These are phyloP conservation scores for Lactifluus pinguis DNA, from an alignment of 768 basidiomycete species.

Conservation along the genomic window DNA sequence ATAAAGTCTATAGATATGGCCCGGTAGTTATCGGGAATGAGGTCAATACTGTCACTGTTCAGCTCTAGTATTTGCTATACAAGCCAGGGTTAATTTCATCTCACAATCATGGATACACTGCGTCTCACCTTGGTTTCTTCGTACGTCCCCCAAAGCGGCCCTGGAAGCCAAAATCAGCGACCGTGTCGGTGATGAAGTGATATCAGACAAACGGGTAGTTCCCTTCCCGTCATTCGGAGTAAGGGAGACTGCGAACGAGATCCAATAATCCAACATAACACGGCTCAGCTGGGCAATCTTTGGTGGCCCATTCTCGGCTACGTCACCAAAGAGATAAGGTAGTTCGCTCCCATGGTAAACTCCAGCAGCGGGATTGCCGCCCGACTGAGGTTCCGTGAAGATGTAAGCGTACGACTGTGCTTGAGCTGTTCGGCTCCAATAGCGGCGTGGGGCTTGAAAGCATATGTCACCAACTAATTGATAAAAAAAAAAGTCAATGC, in stretches of 20 bases:
- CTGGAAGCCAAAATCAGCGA: background rate
- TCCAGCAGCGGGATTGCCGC: constrained; percentile 2
- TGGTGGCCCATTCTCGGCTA: background rate
- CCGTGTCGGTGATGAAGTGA: background rate
- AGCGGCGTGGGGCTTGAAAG: constrained; percentile 33
- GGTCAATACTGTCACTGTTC: background rate
- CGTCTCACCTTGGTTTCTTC: background rate
- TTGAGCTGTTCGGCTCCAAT: constrained; percentile 33
- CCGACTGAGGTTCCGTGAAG: constrained; percentile 32
- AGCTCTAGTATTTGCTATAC: constrained; percentile 9
- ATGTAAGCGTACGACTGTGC: constrained; percentile 34
- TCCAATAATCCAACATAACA: constrained; percentile 40
- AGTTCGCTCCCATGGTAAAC: constrained; percentile 21
- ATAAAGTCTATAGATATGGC: background rate
- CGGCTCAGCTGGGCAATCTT: constrained; percentile 23
- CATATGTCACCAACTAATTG: constrained; percentile 30
- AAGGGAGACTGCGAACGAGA: constrained; percentile 37
- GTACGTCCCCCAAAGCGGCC: background rate
- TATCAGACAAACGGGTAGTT: constrained; percentile 23
- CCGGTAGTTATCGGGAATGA: constrained; percentile 8
- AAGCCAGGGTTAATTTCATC: background rate
- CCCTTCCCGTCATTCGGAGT: constrained; percentile 38
- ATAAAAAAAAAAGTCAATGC: background rate
- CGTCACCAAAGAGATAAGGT: constrained; percentile 17
- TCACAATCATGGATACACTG: background rate